Percentiles rank a stretch among this genome's conserved stretches.
These are phyloP conservation scores for Kwoniella sp. DNA, from an alignment of 768 basidiomycete species.

Conservation along the genomic window DNA sequence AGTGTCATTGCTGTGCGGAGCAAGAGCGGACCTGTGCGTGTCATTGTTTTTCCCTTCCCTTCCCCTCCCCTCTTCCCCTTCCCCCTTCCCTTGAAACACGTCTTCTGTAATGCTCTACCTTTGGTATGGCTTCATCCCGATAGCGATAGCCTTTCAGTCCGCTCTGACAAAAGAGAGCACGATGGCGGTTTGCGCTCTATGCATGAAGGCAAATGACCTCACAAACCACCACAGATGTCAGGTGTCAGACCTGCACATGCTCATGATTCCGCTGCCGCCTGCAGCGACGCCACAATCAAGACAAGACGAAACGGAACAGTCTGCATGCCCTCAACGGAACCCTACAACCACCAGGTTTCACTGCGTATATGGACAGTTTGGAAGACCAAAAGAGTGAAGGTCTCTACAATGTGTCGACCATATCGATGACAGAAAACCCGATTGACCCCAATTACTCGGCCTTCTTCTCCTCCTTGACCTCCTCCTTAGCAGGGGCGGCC, in stretches of 20 bases:
- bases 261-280: no score
- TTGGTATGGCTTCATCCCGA: no score
- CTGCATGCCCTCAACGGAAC: constrained; percentile 28
- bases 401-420: constrained; percentile 1
- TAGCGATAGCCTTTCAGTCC: no score
- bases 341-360: constrained; percentile 13
- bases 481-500: constrained; percentile 25
- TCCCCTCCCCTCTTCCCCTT: no score
- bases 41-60: constrained; percentile 1
- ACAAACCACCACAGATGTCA: no score
- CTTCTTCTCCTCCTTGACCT: constrained; percentile 36
- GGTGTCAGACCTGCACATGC: no score
- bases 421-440: not conserved
- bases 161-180: no score
- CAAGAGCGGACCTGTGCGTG: constrained; percentile 71
- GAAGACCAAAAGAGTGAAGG: constrained; percentile 3
- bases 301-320: constrained; percentile 17
- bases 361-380: not conserved
- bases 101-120: not conserved
- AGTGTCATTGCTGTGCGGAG: constrained; percentile 84
- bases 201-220: no score
- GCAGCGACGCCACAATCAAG: no score
- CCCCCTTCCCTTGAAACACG: no score
- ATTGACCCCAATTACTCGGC: constrained; percentile 17
- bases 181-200: no score